Conservation (phyloP, 371 early-diverging fungal genomes). For the Mortierella sp. region DNA sequence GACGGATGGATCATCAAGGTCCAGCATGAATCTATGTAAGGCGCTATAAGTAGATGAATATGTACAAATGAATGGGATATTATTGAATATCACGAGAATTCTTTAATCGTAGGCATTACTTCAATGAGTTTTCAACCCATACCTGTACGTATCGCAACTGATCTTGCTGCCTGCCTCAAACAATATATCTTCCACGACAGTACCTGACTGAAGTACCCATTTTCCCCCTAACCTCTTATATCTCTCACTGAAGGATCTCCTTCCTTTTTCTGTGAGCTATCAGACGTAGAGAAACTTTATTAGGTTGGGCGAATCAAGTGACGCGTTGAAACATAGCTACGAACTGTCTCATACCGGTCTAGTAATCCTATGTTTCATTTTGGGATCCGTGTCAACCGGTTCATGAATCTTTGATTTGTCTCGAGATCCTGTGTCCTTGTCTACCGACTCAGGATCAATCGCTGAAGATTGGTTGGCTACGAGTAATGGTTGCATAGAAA, state of each 20-base stretch:
- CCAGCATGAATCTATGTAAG: constrained; percentile 16
- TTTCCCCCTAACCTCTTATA: constrained; percentile 3
- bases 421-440: too few relatives aligned
- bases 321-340: too few relatives aligned
- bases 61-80: not conserved
- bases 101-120: too few relatives aligned
- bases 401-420: too few relatives aligned
- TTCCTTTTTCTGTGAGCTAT: not conserved
- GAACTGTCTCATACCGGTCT: too few relatives aligned
- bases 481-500: too few relatives aligned
- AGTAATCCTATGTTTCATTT: too few relatives aligned
- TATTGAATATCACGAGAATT: not conserved
- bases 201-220: constrained; percentile 8
- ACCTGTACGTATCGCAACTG: constrained; percentile 6
- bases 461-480: too few relatives aligned
- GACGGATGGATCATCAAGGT: constrained; percentile 10
- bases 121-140: not conserved
- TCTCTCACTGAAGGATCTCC: constrained; percentile 6
- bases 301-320: too few relatives aligned
- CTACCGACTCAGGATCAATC: too few relatives aligned
- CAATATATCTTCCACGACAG: constrained; percentile 5
- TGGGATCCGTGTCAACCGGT: too few relatives aligned
- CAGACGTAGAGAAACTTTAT: too few relatives aligned
- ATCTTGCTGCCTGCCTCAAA: not conserved
- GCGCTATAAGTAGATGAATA: not conserved